Evolutionary conservation across 352 stramenopile genomes (phyloP), one percentile per base, ranked within the genome.

Genomic region (Globisporangium acanthophoron): DNA sequence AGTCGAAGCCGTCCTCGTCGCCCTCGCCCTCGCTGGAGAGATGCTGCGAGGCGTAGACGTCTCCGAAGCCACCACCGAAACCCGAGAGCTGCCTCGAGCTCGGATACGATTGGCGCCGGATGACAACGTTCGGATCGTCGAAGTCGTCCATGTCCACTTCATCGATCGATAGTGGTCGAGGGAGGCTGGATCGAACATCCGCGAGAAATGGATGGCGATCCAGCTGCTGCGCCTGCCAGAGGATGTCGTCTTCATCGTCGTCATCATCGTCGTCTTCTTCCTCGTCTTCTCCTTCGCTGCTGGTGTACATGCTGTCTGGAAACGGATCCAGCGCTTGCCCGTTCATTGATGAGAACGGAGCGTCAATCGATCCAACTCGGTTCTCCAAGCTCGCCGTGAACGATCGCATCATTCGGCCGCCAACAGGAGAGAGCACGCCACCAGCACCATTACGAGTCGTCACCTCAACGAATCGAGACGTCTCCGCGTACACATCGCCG

Each of bases 221-320:
- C 13, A 21, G 47, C 15, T 48, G 20, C 37, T 44, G 27, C 15
- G 4, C 16, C 43, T 40, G 35, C 56, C 47, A 56, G 24, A 51
- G 27, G 15, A 56, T 29, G 8, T 55, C 47, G 15, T 11, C 21
- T 3, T 41, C 56, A 1, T 45, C 33, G 35, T 46, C 33, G 7
- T 50, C 54, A 9, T 48, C 63, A 27, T 56, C 52, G 40, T 72
- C 64, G 31, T 60, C 54, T 7, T 58, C 44, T 15, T 66, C 52
- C 18, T 51, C 57, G 50, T 56, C 50, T 0, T 64, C 59, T 24
- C 59, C 43, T 7, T 74, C 66, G 11, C 70, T 70, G 56, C 58
- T 59, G 15, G 64, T 67, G 35, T 73, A 69, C 43, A 72, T 50
- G n/a, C 60, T 76, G 13, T 35, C 61, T 21, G 66, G 57, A 0